Evolutionary conservation across 108 stramenopile genomes (phyloP).

Genomic region (Aurantiochytrium sp.): DNA sequence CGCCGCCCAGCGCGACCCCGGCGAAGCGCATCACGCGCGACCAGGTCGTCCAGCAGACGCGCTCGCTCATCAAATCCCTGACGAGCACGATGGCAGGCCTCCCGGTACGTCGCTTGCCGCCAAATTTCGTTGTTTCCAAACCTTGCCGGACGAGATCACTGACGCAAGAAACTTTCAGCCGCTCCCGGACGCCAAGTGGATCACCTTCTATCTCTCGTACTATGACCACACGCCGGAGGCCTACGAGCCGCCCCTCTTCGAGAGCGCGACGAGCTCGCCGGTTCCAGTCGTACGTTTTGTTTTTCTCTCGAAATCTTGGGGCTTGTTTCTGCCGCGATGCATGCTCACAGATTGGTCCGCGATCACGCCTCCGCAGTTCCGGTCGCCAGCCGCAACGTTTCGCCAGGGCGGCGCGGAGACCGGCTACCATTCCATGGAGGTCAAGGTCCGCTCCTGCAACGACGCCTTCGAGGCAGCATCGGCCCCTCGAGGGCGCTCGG

Average conservation of each 20-base stretch:
- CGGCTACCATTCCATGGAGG: constrained; percentile 8
- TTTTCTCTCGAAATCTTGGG: too few relatives aligned
- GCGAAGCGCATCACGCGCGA: neutral
- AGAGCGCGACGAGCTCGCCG: neutral
- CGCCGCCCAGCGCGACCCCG: too few relatives aligned
- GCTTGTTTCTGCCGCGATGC: too few relatives aligned
- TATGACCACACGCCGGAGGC: neutral
- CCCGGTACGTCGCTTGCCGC: neutral
- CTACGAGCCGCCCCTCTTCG: neutral
- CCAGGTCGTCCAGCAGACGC: neutral
- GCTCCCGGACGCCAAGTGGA: constrained; percentile 21
- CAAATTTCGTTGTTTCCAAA: neutral
- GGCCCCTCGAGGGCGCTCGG: too few relatives aligned
- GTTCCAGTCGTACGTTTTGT: neutral
- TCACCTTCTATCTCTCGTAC: neutral
- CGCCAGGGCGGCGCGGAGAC: neutral
- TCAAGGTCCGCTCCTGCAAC: neutral
- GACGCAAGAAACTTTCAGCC: too few relatives aligned
- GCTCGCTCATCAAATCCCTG: neutral
- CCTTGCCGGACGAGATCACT: too few relatives aligned
- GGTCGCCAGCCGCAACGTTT: neutral
- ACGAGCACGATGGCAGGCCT: neutral
- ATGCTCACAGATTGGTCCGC: too few relatives aligned
- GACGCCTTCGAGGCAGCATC: neutral
- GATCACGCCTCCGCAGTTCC: neutral